phyloP scores from a whole-genome alignment of 2,329 filamentous ascomycete species.

The Drechmeria coniospora region DNA sequence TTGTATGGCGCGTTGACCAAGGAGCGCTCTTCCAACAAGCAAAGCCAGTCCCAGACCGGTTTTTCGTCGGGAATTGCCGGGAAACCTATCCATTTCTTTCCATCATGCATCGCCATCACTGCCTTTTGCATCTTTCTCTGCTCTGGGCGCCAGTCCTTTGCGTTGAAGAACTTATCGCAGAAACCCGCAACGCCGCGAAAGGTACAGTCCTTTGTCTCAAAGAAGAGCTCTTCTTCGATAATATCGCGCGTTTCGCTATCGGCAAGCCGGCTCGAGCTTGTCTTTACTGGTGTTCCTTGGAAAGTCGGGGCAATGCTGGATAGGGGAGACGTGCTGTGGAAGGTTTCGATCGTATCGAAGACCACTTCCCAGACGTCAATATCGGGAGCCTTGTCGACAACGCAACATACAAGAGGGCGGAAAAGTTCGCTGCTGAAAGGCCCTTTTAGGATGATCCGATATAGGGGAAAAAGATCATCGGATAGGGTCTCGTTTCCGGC shows the following conservation, averaged over 20 bases:
- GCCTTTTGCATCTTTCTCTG: conserved; percentile 3
- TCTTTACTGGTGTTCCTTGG: conserved; percentile 2
- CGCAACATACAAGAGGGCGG: neutral
- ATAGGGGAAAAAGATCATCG: too few species aligned
- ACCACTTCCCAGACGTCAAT: conserved; percentile 1
- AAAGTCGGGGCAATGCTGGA: conserved; percentile 3
- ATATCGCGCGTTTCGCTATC: conserved; percentile 3
- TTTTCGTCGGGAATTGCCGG: conserved; percentile 5
- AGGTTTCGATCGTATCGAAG: neutral
- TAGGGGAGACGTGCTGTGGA: too few species aligned
- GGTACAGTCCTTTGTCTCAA: conserved; percentile 4
- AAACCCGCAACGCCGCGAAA: conserved; percentile 6
- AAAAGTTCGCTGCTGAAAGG: neutral
- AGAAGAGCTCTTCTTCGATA: conserved; percentile 3
- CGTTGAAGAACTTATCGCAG: too few species aligned
- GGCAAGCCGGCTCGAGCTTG: conserved; percentile 2
- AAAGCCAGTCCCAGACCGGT: too few species aligned
- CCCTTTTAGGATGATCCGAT: too few species aligned
- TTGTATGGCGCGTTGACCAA: conserved; percentile 6
- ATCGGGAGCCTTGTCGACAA: neutral
- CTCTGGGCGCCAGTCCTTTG: conserved; percentile 4
- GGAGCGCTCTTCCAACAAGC: conserved; percentile 3
- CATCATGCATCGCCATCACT: conserved; percentile 4
- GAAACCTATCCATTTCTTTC: conserved; percentile 6
- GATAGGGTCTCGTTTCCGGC: too few species aligned